A percentile compares a stretch with the other conserved stretches of the same genome.
phyloP scores from a whole-genome alignment of 352 stramenopile genomes.

The Phytophthora rubi region DNA sequence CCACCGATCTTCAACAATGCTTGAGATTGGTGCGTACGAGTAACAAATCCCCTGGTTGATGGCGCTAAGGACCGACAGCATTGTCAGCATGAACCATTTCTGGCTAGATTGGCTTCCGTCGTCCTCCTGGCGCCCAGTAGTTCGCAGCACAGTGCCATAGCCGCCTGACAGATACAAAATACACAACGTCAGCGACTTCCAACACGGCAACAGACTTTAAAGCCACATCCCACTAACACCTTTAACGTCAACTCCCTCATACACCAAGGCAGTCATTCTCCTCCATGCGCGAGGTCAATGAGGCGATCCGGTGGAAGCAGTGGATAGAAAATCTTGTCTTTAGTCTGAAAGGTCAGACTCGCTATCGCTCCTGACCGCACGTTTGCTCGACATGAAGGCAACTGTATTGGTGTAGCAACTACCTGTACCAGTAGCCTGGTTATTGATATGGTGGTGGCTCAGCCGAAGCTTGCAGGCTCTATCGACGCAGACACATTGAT shows the following conservation, averaged over 20 bases:
- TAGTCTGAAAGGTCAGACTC: constrained; percentile 1
- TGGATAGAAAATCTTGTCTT: background rate
- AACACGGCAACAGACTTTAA: background rate
- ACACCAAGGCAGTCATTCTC: background rate
- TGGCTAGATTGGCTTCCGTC: background rate
- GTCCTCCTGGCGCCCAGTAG: background rate
- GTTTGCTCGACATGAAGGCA: background rate
- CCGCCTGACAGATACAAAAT: background rate
- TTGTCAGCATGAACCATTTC: constrained; percentile 70
- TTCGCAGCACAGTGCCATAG: background rate
- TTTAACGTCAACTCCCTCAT: constrained; percentile 2
- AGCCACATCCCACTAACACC: background rate
- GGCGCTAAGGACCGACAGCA: constrained; percentile 50
- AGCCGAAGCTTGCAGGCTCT: background rate
- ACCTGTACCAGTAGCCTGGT: background rate
- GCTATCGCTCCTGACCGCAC: background rate
- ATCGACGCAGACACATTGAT: background rate
- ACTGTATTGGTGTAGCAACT: background rate
- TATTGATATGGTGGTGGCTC: background rate
- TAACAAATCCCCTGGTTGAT: constrained; percentile 59
- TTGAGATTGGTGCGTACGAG: constrained; percentile 69
- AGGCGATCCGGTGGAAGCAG: background rate
- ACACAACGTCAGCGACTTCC: background rate
- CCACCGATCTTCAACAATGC: constrained; percentile 58
- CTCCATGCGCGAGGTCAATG: background rate